Conservation (phyloP, 306 rosid genomes). For the Quercus robur region DNA sequence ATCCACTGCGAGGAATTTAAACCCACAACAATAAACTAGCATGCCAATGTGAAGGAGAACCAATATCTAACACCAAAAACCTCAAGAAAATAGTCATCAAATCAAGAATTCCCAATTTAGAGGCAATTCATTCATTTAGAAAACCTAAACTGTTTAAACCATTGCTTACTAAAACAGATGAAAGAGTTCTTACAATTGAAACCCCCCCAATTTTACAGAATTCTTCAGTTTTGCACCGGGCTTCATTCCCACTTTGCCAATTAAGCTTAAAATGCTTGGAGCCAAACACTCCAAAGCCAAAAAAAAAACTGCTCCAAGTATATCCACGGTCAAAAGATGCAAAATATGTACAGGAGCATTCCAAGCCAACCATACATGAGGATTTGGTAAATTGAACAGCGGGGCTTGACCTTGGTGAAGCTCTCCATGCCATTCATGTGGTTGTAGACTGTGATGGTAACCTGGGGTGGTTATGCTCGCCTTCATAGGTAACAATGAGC, state of each 20-base stretch:
- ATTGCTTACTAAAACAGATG: slow-evolving; percentile 29
- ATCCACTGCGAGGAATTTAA: neutral
- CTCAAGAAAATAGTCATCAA: neutral
- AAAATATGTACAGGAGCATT: slow-evolving; percentile 70
- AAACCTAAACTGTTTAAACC: slow-evolving; percentile 45
- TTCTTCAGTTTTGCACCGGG: slow-evolving; percentile 28
- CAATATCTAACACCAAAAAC: neutral
- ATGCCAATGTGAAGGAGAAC: neutral
- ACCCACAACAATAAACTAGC: neutral
- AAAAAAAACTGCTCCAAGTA: slow-evolving; percentile 31
- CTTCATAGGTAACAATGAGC: slow-evolving; percentile 97
- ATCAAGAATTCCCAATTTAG: slow-evolving; percentile 9
- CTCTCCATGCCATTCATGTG: slow-evolving; percentile 46
- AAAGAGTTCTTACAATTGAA: slow-evolving; percentile 45
- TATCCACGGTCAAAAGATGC: slow-evolving; percentile 45
- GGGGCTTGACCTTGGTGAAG: slow-evolving; percentile 33
- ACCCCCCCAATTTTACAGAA: slow-evolving; percentile 57
- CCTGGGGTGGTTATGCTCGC: slow-evolving; percentile 91
- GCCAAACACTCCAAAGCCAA: slow-evolving; percentile 33
- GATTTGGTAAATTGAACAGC: slow-evolving; percentile 16
- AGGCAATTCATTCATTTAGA: slow-evolving; percentile 41
- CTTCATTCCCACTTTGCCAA: slow-evolving; percentile 25
- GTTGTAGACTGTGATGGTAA: slow-evolving; percentile 74
- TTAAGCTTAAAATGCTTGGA: slow-evolving; percentile 28
- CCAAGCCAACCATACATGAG: slow-evolving; percentile 40